Evolutionary conservation across 1,284 basidiomycete species (phyloP), one percentile per base, ranked within the genome.

Genomic region (Leccinum pachyderme): DNA sequence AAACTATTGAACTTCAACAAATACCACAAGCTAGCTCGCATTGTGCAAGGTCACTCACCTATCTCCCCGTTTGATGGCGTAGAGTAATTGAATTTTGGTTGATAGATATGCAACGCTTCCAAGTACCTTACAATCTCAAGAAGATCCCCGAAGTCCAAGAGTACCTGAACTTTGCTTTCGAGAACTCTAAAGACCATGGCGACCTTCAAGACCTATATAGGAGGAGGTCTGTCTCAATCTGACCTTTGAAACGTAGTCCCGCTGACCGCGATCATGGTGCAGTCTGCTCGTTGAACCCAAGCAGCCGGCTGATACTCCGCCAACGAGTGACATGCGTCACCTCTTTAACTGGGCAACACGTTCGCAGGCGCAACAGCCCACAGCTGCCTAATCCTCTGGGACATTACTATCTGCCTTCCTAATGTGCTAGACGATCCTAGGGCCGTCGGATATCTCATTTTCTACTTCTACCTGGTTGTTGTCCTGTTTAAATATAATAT

Each of bases 1-100:
- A 90, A 88, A 67, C 74, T 99, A 48, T 81, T 98, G 70, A 99
- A 99, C 73, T 95, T 97, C 71, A 96, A 95, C 75, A 96, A 93
- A 75, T 97, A 90, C 64, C 86, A 91, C 69, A 95, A 94, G 72
- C 81, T 98, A 54, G 91, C 91, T 22, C 81, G 88, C 62, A 95
- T 96, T 61, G 83, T 95, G 29, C 85, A 90, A 77, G 94, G 90
- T 86, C 59, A 51, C n/a, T 12, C 0, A 72, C 61, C 31, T 35
- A 3, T 25, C 32, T 28, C 50, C 25, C 22, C 4, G 2, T 47
- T 51, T 35, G 5, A 45, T 12, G 28, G 43, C 22, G 33, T 13
- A n/a, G 15, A 29, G 41, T 52, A 52, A 5, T 41, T 58, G 43
- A 66, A 7, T 22, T 50, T 22, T 39, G 43, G 32, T 59, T 27